These are phyloP conservation scores for Vigna nakashimae DNA, from an alignment of 306 rosid species.

Conservation along the genomic window DNA sequence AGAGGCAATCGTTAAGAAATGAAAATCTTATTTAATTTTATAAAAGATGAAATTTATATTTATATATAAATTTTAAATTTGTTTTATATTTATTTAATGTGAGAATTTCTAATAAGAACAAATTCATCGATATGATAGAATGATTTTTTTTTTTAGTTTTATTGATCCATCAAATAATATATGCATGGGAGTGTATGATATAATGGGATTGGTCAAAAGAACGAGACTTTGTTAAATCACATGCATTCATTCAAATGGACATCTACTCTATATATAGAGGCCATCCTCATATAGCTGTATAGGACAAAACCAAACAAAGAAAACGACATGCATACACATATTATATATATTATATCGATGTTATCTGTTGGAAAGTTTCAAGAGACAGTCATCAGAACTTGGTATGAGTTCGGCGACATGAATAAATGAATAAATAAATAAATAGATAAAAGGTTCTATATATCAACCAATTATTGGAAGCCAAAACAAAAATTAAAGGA, in stretches of 20 bases:
- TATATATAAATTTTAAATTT: too few species aligned
- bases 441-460: too few species aligned
- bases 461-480: too few species aligned
- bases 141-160: constrained; percentile 30
- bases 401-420: constrained; percentile 27
- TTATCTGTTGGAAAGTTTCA: constrained; percentile 27
- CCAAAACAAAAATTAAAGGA: too few species aligned
- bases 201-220: constrained; percentile 44
- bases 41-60: too few species aligned
- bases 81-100: too few species aligned
- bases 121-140: constrained; percentile 20
- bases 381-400: constrained; percentile 34
- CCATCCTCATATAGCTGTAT: constrained; percentile 30
- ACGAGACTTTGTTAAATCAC: constrained; percentile 34
- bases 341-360: background rate
- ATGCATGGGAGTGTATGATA: constrained; percentile 35
- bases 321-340: constrained; percentile 34
- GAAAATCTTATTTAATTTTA: too few species aligned
- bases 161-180: constrained; percentile 29
- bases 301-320: constrained; percentile 26
- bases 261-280: constrained; percentile 13
- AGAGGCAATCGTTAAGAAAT: constrained; percentile 1
- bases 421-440: background rate
- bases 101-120: background rate
- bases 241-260: constrained; percentile 34